A percentile compares a stretch with the other conserved stretches of the same genome.
Evolutionary conservation across 176 grass and related monocot genomes (phyloP).

Genomic region (Carex scoparia): DNA sequence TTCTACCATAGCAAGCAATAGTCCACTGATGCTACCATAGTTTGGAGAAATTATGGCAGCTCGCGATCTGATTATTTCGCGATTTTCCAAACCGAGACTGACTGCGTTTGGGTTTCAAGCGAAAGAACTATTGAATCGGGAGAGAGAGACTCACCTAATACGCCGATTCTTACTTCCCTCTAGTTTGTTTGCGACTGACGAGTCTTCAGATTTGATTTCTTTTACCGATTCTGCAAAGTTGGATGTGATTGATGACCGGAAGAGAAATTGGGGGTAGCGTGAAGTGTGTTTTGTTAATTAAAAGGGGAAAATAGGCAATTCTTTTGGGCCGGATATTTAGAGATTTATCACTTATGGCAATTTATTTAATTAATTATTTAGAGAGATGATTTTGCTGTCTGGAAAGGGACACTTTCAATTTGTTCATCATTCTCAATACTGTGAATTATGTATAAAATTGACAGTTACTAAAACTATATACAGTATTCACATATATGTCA

Average conservation of each 20-base stretch:
- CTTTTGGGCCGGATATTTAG: too few species aligned
- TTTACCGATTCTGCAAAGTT: background rate
- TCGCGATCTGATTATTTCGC: background rate
- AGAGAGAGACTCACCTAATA: background rate
- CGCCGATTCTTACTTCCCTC: background rate
- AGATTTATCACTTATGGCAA: too few species aligned
- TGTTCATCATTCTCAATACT: too few species aligned
- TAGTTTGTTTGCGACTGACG: background rate
- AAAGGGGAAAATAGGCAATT: too few species aligned
- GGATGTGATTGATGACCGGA: background rate
- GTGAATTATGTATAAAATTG: too few species aligned
- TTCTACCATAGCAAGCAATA: background rate
- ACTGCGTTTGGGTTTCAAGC: background rate
- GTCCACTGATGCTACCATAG: background rate
- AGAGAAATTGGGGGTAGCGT: constrained; percentile 3
- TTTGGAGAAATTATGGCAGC: background rate
- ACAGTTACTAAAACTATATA: too few species aligned
- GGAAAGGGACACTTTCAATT: too few species aligned
- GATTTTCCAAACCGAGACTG: background rate
- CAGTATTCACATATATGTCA: too few species aligned
- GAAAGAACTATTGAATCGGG: background rate
- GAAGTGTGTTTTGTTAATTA: background rate
- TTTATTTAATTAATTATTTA: too few species aligned
- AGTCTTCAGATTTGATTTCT: background rate
- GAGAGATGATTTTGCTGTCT: too few species aligned